Evolutionary conservation across 331 rosid genomes (phyloP).

Genomic region (Acacia pycnantha): DNA sequence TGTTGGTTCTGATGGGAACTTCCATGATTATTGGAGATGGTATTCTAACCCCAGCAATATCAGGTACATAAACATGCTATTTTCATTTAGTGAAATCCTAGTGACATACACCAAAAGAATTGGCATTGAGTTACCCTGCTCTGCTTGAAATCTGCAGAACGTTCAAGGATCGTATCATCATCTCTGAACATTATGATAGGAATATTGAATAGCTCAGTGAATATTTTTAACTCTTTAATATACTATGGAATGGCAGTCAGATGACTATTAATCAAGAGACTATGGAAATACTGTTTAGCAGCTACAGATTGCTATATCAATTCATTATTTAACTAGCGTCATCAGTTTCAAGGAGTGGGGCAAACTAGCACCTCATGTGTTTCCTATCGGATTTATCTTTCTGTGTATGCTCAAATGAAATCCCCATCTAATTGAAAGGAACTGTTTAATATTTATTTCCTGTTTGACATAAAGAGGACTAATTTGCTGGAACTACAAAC

Average conservation of each 20-base stretch:
- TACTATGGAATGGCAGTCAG: neutral
- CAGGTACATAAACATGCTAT: slow-evolving; percentile 55
- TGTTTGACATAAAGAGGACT: neutral
- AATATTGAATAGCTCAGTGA: neutral
- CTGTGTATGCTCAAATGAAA: neutral
- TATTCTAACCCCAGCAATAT: slow-evolving; percentile 92
- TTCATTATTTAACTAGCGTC: neutral
- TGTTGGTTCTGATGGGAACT: slow-evolving; percentile 90
- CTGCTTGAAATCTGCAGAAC: neutral
- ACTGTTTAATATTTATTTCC: neutral
- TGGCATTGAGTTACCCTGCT: neutral
- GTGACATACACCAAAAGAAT: neutral
- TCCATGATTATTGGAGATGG: slow-evolving; percentile 98
- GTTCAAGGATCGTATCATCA: neutral
- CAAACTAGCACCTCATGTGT: neutral
- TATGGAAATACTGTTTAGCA: neutral
- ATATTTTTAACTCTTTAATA: neutral
- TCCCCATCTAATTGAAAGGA: neutral
- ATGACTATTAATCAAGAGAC: neutral
- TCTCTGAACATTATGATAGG: neutral
- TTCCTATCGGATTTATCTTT: neutral
- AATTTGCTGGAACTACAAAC: neutral
- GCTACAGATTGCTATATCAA: neutral
- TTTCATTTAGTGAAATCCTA: neutral
- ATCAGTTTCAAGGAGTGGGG: neutral